phyloP scores from a whole-genome alignment of 2,329 filamentous ascomycete genomes.

The Alternaria burnsii region DNA sequence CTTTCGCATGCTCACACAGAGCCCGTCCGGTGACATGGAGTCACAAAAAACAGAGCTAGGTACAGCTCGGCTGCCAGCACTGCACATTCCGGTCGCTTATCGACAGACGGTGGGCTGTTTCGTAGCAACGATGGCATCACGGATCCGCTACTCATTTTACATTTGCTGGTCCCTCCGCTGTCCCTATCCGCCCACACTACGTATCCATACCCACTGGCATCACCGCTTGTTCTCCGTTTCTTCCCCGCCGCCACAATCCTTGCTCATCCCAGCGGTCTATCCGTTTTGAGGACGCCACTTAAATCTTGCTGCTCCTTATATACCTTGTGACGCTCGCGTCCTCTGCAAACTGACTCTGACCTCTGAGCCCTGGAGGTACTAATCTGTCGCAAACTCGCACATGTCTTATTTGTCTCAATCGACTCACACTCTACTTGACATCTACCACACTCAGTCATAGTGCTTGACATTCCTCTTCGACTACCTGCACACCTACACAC shows the following conservation, averaged over 20 bases:
- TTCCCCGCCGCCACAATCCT: slow-evolving; percentile 50
- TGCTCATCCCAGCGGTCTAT: slow-evolving; percentile 45
- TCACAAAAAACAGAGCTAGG: slow-evolving; percentile 34
- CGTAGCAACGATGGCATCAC: slow-evolving; percentile 35
- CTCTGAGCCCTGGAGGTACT: slow-evolving; percentile 37
- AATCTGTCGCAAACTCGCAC: slow-evolving; percentile 38
- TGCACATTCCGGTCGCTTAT: slow-evolving; percentile 38
- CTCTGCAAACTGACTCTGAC: slow-evolving; percentile 38
- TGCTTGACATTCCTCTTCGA: slow-evolving; percentile 10
- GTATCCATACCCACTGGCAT: slow-evolving; percentile 49
- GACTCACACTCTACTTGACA: slow-evolving; percentile 15
- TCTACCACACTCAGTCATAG: slow-evolving; percentile 19
- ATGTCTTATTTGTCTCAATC: slow-evolving; percentile 40
- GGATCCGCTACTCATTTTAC: slow-evolving; percentile 41
- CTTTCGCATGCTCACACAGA: slow-evolving; percentile 24
- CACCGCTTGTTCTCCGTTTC: slow-evolving; percentile 50
- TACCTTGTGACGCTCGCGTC: slow-evolving; percentile 49
- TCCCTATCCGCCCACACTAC: slow-evolving; percentile 48
- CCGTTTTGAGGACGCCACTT: slow-evolving; percentile 51
- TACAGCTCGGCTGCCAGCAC: slow-evolving; percentile 40
- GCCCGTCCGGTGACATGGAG: slow-evolving; percentile 39
- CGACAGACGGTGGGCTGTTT: slow-evolving; percentile 35
- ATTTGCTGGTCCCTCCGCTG: slow-evolving; percentile 48
- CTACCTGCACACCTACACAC: neutral
- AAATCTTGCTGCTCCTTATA: slow-evolving; percentile 52